Conservation (phyloP, 306 rosid genomes). For the Ochetophila trinervis region DNA sequence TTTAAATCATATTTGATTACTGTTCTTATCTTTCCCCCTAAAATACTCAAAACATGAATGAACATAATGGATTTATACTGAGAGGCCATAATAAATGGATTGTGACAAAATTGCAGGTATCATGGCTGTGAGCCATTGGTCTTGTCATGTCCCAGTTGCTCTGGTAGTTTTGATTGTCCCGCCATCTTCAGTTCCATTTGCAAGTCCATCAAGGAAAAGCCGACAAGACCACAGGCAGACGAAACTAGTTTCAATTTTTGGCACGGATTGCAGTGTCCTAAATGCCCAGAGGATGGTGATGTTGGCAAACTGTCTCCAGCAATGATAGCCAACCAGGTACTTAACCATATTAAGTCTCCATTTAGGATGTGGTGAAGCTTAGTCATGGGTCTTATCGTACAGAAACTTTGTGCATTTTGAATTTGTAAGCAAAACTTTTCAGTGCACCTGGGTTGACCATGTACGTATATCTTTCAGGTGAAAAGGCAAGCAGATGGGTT, state of each 20-base stretch:
- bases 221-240: constrained; percentile 33
- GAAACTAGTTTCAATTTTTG: constrained; percentile 55
- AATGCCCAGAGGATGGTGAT: constrained; percentile 65
- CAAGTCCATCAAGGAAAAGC: constrained; percentile 42
- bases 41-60: no score
- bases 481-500: constrained; percentile 76
- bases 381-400: constrained; percentile 4
- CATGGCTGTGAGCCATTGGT: constrained; percentile 66
- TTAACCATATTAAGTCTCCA: not conserved
- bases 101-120: constrained; percentile 58
- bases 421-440: not conserved
- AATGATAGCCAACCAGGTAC: constrained; percentile 85
- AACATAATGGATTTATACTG: constrained; percentile 19
- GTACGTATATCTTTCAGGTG: constrained; percentile 46
- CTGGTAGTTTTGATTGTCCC: constrained; percentile 65
- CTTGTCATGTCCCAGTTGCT: constrained; percentile 87
- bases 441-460: constrained; percentile 5
- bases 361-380: constrained; percentile 5
- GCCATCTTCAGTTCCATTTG: constrained; percentile 57
- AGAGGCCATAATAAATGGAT: not conserved
- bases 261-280: constrained; percentile 62
- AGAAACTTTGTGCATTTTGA: not conserved
- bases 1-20: not conserved
- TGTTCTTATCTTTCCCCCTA: not conserved
- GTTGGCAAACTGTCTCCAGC: constrained; percentile 66